phyloP scores from a whole-genome alignment of 371 early-diverging fungal species.

The Rhizomucor miehei region DNA sequence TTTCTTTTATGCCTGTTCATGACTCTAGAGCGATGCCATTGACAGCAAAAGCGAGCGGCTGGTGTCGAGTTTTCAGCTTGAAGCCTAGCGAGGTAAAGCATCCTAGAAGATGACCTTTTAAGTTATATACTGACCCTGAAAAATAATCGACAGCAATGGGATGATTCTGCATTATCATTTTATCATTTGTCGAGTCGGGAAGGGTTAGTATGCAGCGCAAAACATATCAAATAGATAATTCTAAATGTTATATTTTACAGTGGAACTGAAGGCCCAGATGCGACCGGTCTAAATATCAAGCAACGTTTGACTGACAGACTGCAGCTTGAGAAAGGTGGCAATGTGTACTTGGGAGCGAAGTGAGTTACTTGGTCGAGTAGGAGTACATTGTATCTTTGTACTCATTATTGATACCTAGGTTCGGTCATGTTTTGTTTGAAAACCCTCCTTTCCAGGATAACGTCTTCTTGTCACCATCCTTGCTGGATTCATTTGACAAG shows the following conservation, averaged over 20 bases:
- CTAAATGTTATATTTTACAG: no score
- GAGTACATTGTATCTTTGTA: neutral
- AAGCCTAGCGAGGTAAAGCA: slow-evolving; percentile 2
- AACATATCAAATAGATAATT: no score
- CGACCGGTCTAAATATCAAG: slow-evolving; percentile 6
- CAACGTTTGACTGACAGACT: slow-evolving; percentile 11
- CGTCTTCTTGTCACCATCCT: slow-evolving; percentile 7
- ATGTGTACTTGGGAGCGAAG: slow-evolving; percentile 31
- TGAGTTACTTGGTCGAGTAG: slow-evolving; percentile 5
- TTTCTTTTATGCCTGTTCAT: slow-evolving; percentile 24
- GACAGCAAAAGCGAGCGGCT: slow-evolving; percentile 17
- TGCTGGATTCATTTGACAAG: slow-evolving; percentile 1
- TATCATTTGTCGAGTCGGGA: no score
- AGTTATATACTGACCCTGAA: no score
- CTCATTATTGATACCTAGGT: slow-evolving; percentile 13
- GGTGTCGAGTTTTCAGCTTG: slow-evolving; percentile 21
- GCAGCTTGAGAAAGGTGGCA: slow-evolving; percentile 1
- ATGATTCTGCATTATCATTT: no score
- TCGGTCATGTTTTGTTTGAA: slow-evolving; percentile 31
- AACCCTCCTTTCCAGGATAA: slow-evolving; percentile 11
- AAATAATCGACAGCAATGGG: neutral
- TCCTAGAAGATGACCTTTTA: no score
- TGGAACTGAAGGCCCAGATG: no score
- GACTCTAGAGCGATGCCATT: slow-evolving; percentile 30
- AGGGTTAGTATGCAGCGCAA: no score